phyloP scores from a whole-genome alignment of 805 yeast species.

The Spathaspora girioi region DNA sequence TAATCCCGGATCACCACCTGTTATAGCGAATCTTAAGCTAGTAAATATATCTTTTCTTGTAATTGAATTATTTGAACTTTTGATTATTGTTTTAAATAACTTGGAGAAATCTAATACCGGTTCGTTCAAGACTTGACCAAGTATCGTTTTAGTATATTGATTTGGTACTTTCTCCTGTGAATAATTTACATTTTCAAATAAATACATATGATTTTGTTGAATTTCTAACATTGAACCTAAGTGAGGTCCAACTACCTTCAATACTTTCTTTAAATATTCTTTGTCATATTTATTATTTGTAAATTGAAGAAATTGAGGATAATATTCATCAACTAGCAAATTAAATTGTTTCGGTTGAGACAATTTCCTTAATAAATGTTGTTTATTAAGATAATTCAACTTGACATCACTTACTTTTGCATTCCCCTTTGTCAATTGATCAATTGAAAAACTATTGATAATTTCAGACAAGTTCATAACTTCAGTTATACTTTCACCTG shows the following conservation, averaged over 20 bases:
- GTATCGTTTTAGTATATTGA: neutral
- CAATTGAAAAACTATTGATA: conserved; percentile 53
- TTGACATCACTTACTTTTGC: conserved; percentile 85
- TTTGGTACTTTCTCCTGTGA: conserved; percentile 9
- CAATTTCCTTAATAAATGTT: conserved; percentile 45
- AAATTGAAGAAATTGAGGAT: conserved; percentile 14
- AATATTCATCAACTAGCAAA: conserved; percentile 31
- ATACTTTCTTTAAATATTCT: conserved; percentile 27
- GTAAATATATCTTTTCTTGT: conserved; percentile 48
- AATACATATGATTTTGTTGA: conserved; percentile 41
- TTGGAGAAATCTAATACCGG: neutral
- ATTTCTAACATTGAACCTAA: conserved; percentile 56
- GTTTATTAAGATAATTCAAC: conserved; percentile 72
- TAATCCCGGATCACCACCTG: conserved; percentile 70
- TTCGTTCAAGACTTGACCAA: neutral
- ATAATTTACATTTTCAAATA: conserved; percentile 40
- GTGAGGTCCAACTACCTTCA: conserved; percentile 45
- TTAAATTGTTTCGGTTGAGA: conserved; percentile 29
- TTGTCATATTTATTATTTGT: conserved; percentile 13
- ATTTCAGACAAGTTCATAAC: conserved; percentile 51
- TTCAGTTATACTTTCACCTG: conserved; percentile 50
- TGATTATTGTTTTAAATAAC: neutral
- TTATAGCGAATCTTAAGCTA: conserved; percentile 60
- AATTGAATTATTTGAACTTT: conserved; percentile 4
- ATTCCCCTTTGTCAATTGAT: conserved; percentile 84